phyloP scores from a whole-genome alignment of 2,329 filamentous ascomycete species.

The Capronia americana region DNA sequence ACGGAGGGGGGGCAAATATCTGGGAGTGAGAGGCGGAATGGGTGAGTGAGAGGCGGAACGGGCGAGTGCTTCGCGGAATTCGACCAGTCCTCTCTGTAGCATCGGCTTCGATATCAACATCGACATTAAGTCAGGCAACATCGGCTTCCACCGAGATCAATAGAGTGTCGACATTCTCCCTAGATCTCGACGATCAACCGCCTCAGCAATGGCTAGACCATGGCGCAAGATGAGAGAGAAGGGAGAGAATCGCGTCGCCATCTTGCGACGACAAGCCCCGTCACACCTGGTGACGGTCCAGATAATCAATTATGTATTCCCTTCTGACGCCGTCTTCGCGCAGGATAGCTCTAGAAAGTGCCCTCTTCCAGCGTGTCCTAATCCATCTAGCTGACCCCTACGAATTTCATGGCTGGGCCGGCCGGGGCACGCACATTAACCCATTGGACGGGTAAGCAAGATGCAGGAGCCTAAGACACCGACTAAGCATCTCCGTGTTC shows the following conservation, averaged over 20 bases:
- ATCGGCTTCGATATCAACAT: too few species aligned
- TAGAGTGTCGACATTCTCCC: not conserved
- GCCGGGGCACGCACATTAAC: too few species aligned
- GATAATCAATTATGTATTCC: not conserved
- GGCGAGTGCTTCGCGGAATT: too few species aligned
- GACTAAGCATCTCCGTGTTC: not conserved
- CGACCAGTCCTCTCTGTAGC: too few species aligned
- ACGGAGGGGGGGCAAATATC: too few species aligned
- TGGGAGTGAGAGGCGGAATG: too few species aligned
- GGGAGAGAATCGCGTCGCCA: not conserved
- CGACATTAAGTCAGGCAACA: too few species aligned
- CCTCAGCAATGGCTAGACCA: not conserved
- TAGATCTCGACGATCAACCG: not conserved
- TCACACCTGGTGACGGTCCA: not conserved
- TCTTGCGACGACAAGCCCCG: not conserved
- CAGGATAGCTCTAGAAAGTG: not conserved
- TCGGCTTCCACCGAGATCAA: too few species aligned
- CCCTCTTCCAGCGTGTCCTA: not conserved
- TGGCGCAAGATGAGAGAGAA: not conserved
- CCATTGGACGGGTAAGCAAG: not conserved
- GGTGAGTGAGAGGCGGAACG: too few species aligned
- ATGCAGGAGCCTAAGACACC: not conserved
- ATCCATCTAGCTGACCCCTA: too few species aligned
- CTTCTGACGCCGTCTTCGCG: not conserved
- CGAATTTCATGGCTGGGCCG: too few species aligned